Evolutionary conservation across 495 filamentous ascomycete species (phyloP).

Genomic region (Daldinia loculata): DNA sequence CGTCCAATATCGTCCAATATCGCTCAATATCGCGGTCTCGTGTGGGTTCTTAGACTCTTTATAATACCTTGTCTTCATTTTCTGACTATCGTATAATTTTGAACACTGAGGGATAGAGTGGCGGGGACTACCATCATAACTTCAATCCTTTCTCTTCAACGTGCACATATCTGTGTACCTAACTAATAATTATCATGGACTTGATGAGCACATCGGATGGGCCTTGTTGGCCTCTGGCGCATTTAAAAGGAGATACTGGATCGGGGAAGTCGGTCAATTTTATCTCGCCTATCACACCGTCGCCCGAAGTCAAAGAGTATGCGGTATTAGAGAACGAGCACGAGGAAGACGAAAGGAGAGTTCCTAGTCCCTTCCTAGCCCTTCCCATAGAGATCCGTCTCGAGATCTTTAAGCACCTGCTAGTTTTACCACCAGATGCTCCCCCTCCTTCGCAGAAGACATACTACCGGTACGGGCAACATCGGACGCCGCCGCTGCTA

Average conservation of each 20-base stretch:
- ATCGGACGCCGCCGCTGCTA: conserved; percentile 29
- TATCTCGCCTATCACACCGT: background rate
- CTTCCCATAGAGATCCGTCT: conserved; percentile 62
- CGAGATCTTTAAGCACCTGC: conserved; percentile 58
- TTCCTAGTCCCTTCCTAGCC: conserved; percentile 45
- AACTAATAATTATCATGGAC: background rate
- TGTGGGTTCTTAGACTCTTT: background rate
- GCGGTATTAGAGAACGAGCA: background rate
- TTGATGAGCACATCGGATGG: background rate
- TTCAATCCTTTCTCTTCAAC: background rate
- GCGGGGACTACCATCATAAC: background rate
- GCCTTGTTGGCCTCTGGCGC: background rate
- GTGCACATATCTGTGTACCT: background rate
- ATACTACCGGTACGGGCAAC: conserved; percentile 2
- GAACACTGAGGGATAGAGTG: background rate
- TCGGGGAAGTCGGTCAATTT: background rate
- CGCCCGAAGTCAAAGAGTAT: background rate
- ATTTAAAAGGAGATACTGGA: background rate
- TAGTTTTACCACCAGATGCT: conserved; percentile 46
- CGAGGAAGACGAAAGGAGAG: background rate
- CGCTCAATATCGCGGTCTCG: background rate
- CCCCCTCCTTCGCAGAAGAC: conserved; percentile 21
- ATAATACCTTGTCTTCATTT: background rate
- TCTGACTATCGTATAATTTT: background rate
- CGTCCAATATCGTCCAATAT: background rate